Percentiles rank a stretch among this genome's conserved stretches.
Conservation (phyloP, 1,284 basidiomycete species). For the Cutaneotrichosporon arboriforme region DNA sequence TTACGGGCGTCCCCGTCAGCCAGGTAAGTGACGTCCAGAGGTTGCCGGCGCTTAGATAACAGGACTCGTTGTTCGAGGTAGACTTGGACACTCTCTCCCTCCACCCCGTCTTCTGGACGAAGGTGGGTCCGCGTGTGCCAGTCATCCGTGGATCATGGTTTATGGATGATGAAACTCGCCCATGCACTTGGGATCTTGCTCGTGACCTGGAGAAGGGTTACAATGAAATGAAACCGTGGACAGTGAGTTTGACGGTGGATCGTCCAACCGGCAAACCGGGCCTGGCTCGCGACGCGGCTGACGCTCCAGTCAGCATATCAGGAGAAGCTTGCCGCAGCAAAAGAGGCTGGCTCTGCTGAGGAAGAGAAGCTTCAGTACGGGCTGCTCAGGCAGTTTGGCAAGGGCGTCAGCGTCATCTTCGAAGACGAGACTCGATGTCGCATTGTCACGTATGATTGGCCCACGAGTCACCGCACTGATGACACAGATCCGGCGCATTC, state of each 20-base stretch:
- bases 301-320: conserved; percentile 48
- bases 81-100: conserved; percentile 42
- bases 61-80: conserved; percentile 50
- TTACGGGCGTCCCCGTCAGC: conserved; percentile 44
- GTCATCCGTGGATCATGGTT: conserved; percentile 55
- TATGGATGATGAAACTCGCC: conserved; percentile 48
- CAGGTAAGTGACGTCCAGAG: conserved; percentile 40
- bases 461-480: background rate
- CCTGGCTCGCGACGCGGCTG: no score
- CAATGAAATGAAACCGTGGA: conserved; percentile 48
- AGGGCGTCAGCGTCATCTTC: conserved; percentile 50
- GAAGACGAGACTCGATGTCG: conserved; percentile 51
- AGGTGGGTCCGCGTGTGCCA: conserved; percentile 49
- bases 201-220: conserved; percentile 53
- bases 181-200: conserved; percentile 50
- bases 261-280: no score
- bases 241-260: background rate
- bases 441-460: conserved; percentile 43
- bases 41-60: background rate
- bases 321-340: conserved; percentile 51
- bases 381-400: conserved; percentile 43
- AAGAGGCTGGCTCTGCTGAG: conserved; percentile 49
- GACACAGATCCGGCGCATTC: conserved; percentile 34
- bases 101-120: conserved; percentile 54
- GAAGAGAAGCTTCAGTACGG: conserved; percentile 54